Percentiles rank a stretch among this genome's conserved stretches.
Evolutionary conservation across 257 asterid genomes (phyloP).

Genomic region (Plectranthus barbatus): DNA sequence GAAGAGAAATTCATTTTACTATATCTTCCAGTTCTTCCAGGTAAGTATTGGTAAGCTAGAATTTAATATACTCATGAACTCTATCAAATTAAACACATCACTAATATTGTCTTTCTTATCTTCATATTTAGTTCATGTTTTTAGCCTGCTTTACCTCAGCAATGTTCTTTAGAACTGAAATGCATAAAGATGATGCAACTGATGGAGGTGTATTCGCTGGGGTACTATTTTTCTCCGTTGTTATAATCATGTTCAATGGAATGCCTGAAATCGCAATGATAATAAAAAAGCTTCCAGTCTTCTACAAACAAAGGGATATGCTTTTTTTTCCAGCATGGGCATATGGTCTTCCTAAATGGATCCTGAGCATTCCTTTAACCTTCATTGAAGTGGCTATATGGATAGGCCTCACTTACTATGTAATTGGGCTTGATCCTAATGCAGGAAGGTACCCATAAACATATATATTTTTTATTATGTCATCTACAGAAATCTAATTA

Average conservation of each 20-base stretch:
- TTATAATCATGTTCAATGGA: conserved; percentile 55
- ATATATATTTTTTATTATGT: no score
- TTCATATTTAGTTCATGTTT: conserved; percentile 24
- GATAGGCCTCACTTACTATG: conserved; percentile 50
- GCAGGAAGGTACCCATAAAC: conserved; percentile 32
- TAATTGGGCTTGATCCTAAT: conserved; percentile 61
- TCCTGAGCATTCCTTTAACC: conserved; percentile 50
- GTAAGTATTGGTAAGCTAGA: conserved; percentile 17
- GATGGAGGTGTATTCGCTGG: conserved; percentile 50
- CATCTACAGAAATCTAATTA: not conserved
- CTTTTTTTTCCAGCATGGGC: conserved; percentile 70
- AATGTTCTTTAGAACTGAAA: conserved; percentile 46
- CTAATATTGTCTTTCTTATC: not conserved
- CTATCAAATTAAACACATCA: not conserved
- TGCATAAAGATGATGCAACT: conserved; percentile 22
- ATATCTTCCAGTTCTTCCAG: conserved; percentile 45
- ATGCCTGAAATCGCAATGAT: conserved; percentile 58
- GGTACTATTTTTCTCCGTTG: conserved; percentile 35
- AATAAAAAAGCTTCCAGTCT: conserved; percentile 61
- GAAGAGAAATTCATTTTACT: conserved; percentile 56
- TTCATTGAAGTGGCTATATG: conserved; percentile 46
- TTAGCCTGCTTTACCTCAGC: conserved; percentile 31
- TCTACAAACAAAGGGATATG: conserved; percentile 71
- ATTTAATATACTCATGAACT: not conserved
- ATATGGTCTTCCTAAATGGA: conserved; percentile 56